A percentile compares a stretch with the other conserved stretches of the same genome.
Conservation (phyloP, 1,139 yeast genomes). For the Debaryomyces coudertii region DNA sequence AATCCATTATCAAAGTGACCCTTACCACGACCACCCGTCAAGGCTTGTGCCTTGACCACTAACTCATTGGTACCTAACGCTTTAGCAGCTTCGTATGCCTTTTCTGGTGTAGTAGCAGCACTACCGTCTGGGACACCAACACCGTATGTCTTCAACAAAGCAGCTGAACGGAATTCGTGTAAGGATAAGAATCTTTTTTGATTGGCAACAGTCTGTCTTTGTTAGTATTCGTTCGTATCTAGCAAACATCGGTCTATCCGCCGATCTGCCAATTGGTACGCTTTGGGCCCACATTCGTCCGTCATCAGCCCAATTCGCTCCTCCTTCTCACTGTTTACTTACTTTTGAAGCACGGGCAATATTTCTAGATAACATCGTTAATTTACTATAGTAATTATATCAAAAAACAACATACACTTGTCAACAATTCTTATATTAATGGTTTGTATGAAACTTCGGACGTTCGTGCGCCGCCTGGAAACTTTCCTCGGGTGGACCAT, state of each 20-base stretch:
- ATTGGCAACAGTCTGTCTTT: slow-evolving; percentile 20
- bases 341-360: slow-evolving; percentile 50
- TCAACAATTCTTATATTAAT: slow-evolving; percentile 4
- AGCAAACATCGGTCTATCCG: slow-evolving; percentile 1
- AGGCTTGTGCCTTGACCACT: slow-evolving; percentile 97
- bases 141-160: slow-evolving; percentile 77
- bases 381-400: slow-evolving; percentile 4
- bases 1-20: slow-evolving; percentile 96
- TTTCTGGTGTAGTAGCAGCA: slow-evolving; percentile 89
- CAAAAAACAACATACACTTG: slow-evolving; percentile 5
- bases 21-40: slow-evolving; percentile 99
- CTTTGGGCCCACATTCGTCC: slow-evolving; percentile 2
- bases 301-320: slow-evolving; percentile 1
- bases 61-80: slow-evolving; percentile 70
- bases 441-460: slow-evolving; percentile 8
- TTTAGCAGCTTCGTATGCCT: slow-evolving; percentile 80
- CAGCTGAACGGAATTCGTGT: slow-evolving; percentile 97
- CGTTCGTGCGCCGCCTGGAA: slow-evolving; percentile 11
- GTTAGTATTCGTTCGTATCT: slow-evolving; percentile 11
- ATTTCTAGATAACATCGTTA: slow-evolving; percentile 43
- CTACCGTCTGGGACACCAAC: slow-evolving; percentile 90
- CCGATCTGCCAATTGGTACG: background rate
- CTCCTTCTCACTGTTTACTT: slow-evolving; percentile 25
- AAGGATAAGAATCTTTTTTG: slow-evolving; percentile 77
- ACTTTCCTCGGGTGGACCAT: slow-evolving; percentile 3